Percentiles rank a stretch among this genome's conserved stretches.
Conservation (phyloP, 305 asterid species). For the Fraxinus dipetala region DNA sequence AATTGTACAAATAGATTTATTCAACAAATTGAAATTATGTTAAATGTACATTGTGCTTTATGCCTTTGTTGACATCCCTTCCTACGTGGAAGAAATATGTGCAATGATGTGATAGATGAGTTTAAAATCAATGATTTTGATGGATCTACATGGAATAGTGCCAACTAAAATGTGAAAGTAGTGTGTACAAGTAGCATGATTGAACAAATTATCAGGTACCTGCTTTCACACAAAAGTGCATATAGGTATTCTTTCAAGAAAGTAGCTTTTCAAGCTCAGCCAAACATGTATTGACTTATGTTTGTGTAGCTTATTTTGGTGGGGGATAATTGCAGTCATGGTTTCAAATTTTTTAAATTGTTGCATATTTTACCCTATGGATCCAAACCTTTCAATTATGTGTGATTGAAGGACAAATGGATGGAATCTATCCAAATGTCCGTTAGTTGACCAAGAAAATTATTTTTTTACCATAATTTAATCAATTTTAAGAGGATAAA, state of each 20-base stretch:
- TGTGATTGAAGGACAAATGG: background rate
- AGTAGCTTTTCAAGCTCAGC: background rate
- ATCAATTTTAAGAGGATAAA: too few relatives aligned
- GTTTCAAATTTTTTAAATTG: background rate
- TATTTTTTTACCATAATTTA: background rate
- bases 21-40: too few relatives aligned
- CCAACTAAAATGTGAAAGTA: background rate
- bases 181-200: background rate
- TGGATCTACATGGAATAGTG: background rate
- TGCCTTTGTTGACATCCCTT: too few relatives aligned
- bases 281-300: background rate
- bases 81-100: background rate
- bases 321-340: background rate
- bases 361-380: background rate
- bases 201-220: background rate
- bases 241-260: background rate
- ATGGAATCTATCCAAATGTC: background rate
- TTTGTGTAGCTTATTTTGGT: background rate
- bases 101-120: background rate
- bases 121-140: background rate
- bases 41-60: too few relatives aligned
- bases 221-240: background rate
- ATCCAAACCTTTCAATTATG: background rate
- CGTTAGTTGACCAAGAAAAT: background rate
- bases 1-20: too few relatives aligned